Evolutionary conservation across 2,329 filamentous ascomycete genomes (phyloP), one percentile per base, ranked within the genome.

Genomic region (Fusarium longipes): DNA sequence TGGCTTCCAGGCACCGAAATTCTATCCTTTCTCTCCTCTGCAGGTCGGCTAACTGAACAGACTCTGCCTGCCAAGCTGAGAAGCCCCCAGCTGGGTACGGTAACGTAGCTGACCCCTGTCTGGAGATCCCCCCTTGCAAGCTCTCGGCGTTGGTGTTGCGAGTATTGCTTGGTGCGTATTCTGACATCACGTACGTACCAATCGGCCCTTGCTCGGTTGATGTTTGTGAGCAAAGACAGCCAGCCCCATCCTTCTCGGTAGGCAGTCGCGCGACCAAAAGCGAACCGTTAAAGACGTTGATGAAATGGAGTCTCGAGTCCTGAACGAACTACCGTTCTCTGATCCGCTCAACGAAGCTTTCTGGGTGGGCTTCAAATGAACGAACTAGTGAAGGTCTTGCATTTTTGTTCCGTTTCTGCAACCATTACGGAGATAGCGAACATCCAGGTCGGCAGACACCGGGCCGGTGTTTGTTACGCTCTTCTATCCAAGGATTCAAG

Each of bases 141-240:
- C 17, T 35, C 32, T 65, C 49, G 49, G 25, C 47, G 39, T 54
- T 60, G 51, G 25, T 43, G 52, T 20, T 50, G 54, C 38, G 53
- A 40, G 53, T 33, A 29, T 22, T 44, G 27, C 38, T 29, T 30
- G 40, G 47, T 59, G 55, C 18, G 40, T 25, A 43, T 43, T 24
- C 32, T 49, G n/a, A 35, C 17, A 45, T 51, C 51, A 58, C 27
- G 42, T 57, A 57, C 25, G 35, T 27, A 29, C 51, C 33, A 63
- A 33, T 64, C 59, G 60, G 60, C 51, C 60, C 60, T 63, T 64
- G 44, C 44, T 63, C 60, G 59, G 59, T 45, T 62, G 48, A 40
- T 49, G 44, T 32, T 50, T 49, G 39, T 47, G 40, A 30, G 45
- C 22, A 32, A 63, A 22, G 33, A 63, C 44, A 45, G 36, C 17